Evolutionary conservation across 495 filamentous ascomycete species (phyloP).

Genomic region (Penicillium verhagenii): DNA sequence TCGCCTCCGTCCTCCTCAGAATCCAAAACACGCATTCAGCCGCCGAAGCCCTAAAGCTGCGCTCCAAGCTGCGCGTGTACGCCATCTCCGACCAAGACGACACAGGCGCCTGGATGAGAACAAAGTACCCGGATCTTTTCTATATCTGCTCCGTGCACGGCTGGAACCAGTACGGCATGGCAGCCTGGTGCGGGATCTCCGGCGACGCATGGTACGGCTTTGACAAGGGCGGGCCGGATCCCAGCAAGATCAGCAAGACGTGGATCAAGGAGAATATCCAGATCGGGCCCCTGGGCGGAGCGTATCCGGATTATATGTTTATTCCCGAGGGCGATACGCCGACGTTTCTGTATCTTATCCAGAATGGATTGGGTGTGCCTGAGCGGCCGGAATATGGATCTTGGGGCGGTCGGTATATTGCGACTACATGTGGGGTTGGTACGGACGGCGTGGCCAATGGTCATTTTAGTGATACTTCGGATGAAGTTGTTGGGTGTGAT

Average conservation of each 20-base stretch:
- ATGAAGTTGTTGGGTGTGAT: conserved; percentile 39
- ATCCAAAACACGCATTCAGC: conserved; percentile 27
- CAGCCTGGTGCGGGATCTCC: conserved; percentile 48
- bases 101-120: conserved; percentile 47
- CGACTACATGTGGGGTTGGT: conserved; percentile 8
- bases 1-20: conserved; percentile 42
- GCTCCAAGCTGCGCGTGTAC: conserved; percentile 44
- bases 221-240: conserved; percentile 46
- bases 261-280: conserved; percentile 50
- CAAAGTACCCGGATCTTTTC: conserved; percentile 44
- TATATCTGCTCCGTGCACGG: conserved; percentile 48
- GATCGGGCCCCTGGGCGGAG: conserved; percentile 37
- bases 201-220: conserved; percentile 46
- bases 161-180: conserved; percentile 48
- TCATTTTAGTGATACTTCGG: conserved; percentile 43
- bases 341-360: conserved; percentile 46
- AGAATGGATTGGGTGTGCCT: conserved; percentile 46
- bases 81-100: conserved; percentile 53
- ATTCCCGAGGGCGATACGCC: conserved; percentile 50
- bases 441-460: conserved; percentile 11
- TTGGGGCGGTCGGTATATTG: conserved; percentile 48
- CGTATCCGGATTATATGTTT: conserved; percentile 42
- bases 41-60: conserved; percentile 28
- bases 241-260: conserved; percentile 32
- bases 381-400: conserved; percentile 45